These are phyloP conservation scores for Apiospora marii DNA, from an alignment of 2,329 filamentous ascomycete genomes.

Conservation along the genomic window DNA sequence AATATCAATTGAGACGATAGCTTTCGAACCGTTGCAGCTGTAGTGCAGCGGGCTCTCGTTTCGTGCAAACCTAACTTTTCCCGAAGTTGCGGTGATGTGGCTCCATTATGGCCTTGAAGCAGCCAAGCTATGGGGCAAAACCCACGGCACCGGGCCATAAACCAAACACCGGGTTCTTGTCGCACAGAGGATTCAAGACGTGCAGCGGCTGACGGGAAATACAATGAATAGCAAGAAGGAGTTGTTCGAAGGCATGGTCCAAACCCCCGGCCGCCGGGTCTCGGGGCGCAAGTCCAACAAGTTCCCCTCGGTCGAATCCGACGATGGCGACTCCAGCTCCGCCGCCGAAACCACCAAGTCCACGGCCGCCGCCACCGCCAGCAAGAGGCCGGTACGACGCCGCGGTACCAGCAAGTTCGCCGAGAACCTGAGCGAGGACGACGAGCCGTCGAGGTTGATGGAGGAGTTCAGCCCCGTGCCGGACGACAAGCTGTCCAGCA, in stretches of 20 bases:
- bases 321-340: slow-evolving; percentile 58
- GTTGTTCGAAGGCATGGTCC: slow-evolving; percentile 67
- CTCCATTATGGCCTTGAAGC: background rate
- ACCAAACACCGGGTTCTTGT: background rate
- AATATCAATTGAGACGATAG: background rate
- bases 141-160: background rate
- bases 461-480: slow-evolving; percentile 39
- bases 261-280: slow-evolving; percentile 59
- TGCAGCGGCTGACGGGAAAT: background rate
- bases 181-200: background rate
- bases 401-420: slow-evolving; percentile 58
- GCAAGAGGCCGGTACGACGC: slow-evolving; percentile 49
- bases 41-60: background rate
- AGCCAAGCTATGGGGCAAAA: background rate
- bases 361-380: slow-evolving; percentile 36
- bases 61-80: background rate
- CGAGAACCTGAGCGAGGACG: slow-evolving; percentile 56
- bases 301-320: slow-evolving; percentile 53
- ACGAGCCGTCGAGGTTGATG: slow-evolving; percentile 33
- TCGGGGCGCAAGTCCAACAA: slow-evolving; percentile 58
- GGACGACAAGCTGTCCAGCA: slow-evolving; percentile 35
- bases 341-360: slow-evolving; percentile 47
- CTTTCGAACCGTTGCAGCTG: background rate
- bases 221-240: slow-evolving; percentile 62
- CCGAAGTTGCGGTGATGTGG: background rate